A percentile compares a stretch with the other conserved stretches of the same genome.
Evolutionary conservation across 2,329 filamentous ascomycete genomes (phyloP).

Genomic region (Eurotiales sp.): DNA sequence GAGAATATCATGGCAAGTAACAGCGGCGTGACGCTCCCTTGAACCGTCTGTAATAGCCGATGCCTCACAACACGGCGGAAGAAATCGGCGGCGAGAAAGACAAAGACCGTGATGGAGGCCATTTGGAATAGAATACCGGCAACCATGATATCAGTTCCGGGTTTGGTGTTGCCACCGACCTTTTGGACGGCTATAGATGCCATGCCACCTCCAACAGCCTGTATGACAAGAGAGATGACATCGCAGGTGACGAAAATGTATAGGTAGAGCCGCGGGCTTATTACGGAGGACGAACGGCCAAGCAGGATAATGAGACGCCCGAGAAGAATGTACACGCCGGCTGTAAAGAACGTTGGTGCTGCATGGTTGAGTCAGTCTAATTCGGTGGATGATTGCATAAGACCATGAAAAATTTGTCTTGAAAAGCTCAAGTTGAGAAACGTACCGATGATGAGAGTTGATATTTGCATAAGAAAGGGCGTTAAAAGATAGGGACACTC

Average conservation of each 20-base stretch:
- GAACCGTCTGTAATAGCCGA: conserved; percentile 23
- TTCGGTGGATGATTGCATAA: not conserved
- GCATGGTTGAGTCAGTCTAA: not conserved
- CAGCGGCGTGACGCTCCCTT: conserved; percentile 28
- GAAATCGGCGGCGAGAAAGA: conserved; percentile 46
- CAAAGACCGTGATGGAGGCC: conserved; percentile 53
- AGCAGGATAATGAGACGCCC: conserved; percentile 45
- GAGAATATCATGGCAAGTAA: conserved; percentile 40
- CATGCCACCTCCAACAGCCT: conserved; percentile 54
- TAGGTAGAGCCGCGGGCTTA: conserved; percentile 44
- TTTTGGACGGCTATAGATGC: conserved; percentile 43
- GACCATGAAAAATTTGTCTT: not conserved
- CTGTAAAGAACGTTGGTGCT: conserved; percentile 51
- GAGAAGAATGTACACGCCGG: conserved; percentile 49
- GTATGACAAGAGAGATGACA: conserved; percentile 52
- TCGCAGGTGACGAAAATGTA: conserved; percentile 53
- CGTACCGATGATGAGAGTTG: conserved; percentile 37
- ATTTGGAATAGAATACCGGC: conserved; percentile 59
- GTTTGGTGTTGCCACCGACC: conserved; percentile 44
- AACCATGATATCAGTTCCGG: conserved; percentile 49
- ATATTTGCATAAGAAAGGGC: conserved; percentile 51
- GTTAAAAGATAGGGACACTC: conserved; percentile 48
- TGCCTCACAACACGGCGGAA: conserved; percentile 34
- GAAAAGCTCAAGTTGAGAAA: not conserved
- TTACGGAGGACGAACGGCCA: conserved; percentile 42